phyloP scores from a whole-genome alignment of 1,284 basidiomycete species.

The Ganoderma boninense region DNA sequence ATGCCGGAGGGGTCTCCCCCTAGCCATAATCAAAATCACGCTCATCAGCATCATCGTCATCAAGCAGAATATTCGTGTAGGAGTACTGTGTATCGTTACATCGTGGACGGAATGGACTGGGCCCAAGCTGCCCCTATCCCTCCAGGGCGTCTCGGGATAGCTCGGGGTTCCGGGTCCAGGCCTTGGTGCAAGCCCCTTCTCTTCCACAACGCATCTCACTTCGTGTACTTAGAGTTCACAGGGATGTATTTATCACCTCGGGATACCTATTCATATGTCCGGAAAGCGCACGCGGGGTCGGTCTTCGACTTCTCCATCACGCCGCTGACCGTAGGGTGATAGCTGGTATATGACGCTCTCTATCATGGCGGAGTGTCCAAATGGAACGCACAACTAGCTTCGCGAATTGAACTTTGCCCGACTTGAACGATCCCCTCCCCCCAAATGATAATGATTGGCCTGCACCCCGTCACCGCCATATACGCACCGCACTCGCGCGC shows the following conservation, averaged over 20 bases:
- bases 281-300: background rate
- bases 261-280: background rate
- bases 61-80: background rate
- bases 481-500: background rate
- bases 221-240: background rate
- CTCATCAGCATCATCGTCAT: background rate
- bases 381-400: background rate
- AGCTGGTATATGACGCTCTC: background rate
- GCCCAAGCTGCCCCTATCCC: background rate
- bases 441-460: background rate
- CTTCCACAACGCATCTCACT: background rate
- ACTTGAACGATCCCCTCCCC: background rate
- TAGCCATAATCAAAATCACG: background rate
- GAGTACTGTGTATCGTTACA: background rate
- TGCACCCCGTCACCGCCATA: background rate
- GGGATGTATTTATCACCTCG: slow-evolving; percentile 4
- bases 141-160: background rate
- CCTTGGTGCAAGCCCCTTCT: background rate
- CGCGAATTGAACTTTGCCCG: background rate
- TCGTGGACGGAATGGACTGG: background rate
- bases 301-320: background rate
- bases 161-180: too few species aligned
- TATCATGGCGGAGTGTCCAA: background rate
- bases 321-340: background rate
- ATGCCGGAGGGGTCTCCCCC: background rate